Percentiles rank a stretch among this genome's conserved stretches.
phyloP scores from a whole-genome alignment of 2,329 filamentous ascomycete genomes.

The Talaromyces sp. region DNA sequence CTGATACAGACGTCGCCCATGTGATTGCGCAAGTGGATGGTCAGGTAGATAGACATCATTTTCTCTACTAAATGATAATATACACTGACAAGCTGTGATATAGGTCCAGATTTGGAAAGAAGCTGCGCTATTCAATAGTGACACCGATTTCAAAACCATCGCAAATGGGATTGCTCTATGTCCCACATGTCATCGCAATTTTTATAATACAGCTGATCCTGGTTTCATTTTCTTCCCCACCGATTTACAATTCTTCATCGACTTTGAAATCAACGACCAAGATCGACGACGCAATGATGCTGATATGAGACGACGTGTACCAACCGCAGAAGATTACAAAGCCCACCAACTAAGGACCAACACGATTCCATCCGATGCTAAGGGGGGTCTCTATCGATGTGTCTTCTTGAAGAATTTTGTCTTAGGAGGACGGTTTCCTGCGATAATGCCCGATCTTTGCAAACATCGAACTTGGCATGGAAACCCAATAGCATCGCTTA shows the following conservation, averaged over 20 bases:
- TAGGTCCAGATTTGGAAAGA: no score
- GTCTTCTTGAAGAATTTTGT: background rate
- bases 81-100: no score
- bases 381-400: background rate
- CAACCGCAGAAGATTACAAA: conserved; percentile 1
- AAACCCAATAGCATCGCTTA: background rate
- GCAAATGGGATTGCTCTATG: conserved; percentile 15
- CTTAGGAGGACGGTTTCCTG: background rate
- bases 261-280: conserved; percentile 14
- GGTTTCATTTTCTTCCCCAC: conserved; percentile 15
- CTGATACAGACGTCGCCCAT: no score
- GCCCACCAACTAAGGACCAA: background rate
- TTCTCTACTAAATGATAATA: no score
- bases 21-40: no score
- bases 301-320: background rate
- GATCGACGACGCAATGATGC: background rate
- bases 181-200: conserved; percentile 12
- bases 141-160: background rate
- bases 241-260: conserved; percentile 14
- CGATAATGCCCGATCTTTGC: background rate
- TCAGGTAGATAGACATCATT: no score
- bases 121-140: no score
- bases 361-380: background rate
- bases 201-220: conserved; percentile 10
- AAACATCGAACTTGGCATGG: background rate